Conservation (phyloP, 306 rosid species). For the Acacia confusa region DNA sequence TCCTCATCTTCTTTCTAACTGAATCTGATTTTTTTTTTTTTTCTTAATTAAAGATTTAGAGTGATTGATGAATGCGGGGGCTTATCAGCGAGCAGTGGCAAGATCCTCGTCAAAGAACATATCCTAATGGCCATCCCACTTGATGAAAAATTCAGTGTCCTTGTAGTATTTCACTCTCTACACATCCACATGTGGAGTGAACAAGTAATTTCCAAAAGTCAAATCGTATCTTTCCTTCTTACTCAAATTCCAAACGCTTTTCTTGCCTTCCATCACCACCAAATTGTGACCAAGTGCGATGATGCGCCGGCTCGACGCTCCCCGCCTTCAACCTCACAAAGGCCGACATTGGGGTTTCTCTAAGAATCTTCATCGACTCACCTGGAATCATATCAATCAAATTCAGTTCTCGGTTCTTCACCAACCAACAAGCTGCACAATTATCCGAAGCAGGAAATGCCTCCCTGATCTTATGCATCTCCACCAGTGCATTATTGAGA, state of each 20-base stretch:
- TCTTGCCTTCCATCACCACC: slow-evolving; percentile 75
- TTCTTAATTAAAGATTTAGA: too few species aligned
- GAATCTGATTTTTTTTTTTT: too few species aligned
- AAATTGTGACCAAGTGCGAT: slow-evolving; percentile 89
- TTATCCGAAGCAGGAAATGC: background rate
- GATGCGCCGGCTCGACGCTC: slow-evolving; percentile 91
- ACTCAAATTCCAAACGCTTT: slow-evolving; percentile 84
- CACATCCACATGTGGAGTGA: slow-evolving; percentile 77
- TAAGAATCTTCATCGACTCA: slow-evolving; percentile 84
- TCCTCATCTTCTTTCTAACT: too few species aligned
- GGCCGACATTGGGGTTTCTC: slow-evolving; percentile 88
- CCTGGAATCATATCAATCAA: slow-evolving; percentile 83
- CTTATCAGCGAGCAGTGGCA: slow-evolving; percentile 50
- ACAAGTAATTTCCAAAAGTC: slow-evolving; percentile 67
- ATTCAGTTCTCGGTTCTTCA: slow-evolving; percentile 58
- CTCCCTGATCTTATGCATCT: slow-evolving; percentile 64
- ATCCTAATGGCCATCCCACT: slow-evolving; percentile 95
- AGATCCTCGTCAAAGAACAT: slow-evolving; percentile 88
- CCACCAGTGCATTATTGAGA: slow-evolving; percentile 56
- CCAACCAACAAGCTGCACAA: slow-evolving; percentile 64
- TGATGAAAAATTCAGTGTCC: slow-evolving; percentile 83
- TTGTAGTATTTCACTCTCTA: slow-evolving; percentile 74
- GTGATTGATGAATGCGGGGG: too few species aligned
- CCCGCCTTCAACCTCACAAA: slow-evolving; percentile 76
- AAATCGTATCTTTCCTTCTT: slow-evolving; percentile 69